Evolutionary conservation across 139 green algal genomes (phyloP), one percentile per base, ranked within the genome.

Genomic region (Micromonas pusilla): DNA sequence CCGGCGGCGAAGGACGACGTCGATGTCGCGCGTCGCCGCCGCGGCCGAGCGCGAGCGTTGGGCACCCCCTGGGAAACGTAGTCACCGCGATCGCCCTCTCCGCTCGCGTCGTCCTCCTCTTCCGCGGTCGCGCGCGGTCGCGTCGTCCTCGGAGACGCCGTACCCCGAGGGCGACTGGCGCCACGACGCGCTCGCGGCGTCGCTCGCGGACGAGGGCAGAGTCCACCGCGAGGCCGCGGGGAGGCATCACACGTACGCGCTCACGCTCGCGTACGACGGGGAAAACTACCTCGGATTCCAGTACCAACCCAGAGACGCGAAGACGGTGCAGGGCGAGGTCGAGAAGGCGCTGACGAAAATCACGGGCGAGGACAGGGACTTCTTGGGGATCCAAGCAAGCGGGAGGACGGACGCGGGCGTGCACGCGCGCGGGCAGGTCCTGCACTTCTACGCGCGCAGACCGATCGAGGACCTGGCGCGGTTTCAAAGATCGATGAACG

Each of bases 331-430:
- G 76, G 74, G 72, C 2, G 21, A 74, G 16, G 62, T 93, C 39
- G 89, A 94, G 77, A 52, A 52, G 0, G 83, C 83, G 0, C 73
- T 93, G 67, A 52, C 25, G 28, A 84, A 62, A 0, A 39, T 88
- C 19, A 82, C 90, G 60, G 23, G 52, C 80, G 21, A 54, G 0
- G 65, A 79, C 60, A 62, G 72, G 19, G 65, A 81, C n/a, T 57
- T 28, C 23, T 77, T 92, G 6, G 63, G 80, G 4, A 79, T 96
- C 70, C 71, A 83, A 28, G 89, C 83, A 4, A 88, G 88, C 1
- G 89, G 91, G 19, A 82, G 91, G 9, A 96, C 91, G 0, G 91
- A 96, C 73, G 74, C 87, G 28, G 91, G 91, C 19, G 91, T 96
- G 73, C 91, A 96, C 62, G 91, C 91, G 0, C 23, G 75, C 13